phyloP scores from a whole-genome alignment of 2,329 filamentous ascomycete species.

The Magnaporthiopsis poae region DNA sequence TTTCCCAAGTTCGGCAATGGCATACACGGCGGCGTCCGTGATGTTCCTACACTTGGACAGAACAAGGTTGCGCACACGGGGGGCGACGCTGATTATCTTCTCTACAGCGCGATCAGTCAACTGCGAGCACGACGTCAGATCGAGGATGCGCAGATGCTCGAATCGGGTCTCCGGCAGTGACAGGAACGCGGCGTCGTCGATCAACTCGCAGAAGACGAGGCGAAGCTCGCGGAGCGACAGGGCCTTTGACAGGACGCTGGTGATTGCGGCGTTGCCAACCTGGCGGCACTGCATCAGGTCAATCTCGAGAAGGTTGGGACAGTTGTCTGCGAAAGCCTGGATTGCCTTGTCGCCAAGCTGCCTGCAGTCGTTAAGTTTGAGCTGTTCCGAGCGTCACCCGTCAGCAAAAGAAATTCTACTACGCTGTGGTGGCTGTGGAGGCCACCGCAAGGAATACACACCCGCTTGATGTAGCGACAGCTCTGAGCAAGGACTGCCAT shows the following conservation, averaged over 20 bases:
- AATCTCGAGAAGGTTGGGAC: slow-evolving; percentile 89
- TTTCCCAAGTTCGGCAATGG: slow-evolving; percentile 83
- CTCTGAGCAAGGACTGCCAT: slow-evolving; percentile 69
- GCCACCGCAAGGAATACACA: slow-evolving; percentile 32
- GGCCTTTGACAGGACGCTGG: slow-evolving; percentile 66
- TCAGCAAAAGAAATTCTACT: background rate
- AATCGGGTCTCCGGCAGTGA: slow-evolving; percentile 63
- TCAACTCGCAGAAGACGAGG: slow-evolving; percentile 71
- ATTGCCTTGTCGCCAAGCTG: slow-evolving; percentile 76
- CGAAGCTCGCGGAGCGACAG: slow-evolving; percentile 82
- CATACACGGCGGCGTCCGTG: slow-evolving; percentile 76
- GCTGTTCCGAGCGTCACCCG: slow-evolving; percentile 32
- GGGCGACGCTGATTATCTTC: slow-evolving; percentile 76
- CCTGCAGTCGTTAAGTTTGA: slow-evolving; percentile 89
- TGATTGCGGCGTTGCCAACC: slow-evolving; percentile 76
- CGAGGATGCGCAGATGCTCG: slow-evolving; percentile 83
- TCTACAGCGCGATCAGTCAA: slow-evolving; percentile 80
- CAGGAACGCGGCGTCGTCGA: slow-evolving; percentile 83
- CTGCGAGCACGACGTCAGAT: slow-evolving; percentile 78
- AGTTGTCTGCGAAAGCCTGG: slow-evolving; percentile 75
- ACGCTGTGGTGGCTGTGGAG: background rate
- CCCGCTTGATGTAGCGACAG: slow-evolving; percentile 78
- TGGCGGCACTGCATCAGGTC: slow-evolving; percentile 78
- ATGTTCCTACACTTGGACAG: slow-evolving; percentile 89
- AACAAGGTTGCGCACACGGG: slow-evolving; percentile 82